Evolutionary conservation across 768 basidiomycete species (phyloP).

Genomic region (Suillus tomentosus): DNA sequence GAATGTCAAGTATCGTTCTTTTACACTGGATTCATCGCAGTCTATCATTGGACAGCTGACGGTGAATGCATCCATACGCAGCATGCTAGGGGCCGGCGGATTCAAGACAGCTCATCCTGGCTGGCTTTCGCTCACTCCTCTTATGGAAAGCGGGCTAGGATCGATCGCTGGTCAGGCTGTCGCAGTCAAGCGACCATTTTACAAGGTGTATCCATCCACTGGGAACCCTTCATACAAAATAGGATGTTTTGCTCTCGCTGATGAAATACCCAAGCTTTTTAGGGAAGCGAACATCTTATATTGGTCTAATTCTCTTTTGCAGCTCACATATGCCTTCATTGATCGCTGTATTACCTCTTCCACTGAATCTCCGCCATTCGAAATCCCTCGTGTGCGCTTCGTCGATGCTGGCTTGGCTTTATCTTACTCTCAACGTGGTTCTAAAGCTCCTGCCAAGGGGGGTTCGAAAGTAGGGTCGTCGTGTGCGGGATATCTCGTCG

Average conservation of each 20-base stretch:
- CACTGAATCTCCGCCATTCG: slow-evolving; percentile 2
- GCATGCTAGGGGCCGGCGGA: neutral
- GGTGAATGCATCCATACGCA: neutral
- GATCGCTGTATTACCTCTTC: neutral
- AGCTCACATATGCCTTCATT: slow-evolving; percentile 14
- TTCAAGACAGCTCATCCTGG: slow-evolving; percentile 10
- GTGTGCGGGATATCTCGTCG: slow-evolving; percentile 10
- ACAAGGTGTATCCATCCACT: neutral
- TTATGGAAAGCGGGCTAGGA: neutral
- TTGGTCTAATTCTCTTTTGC: slow-evolving; percentile 15
- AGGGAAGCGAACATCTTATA: slow-evolving; percentile 17
- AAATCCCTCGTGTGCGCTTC: slow-evolving; percentile 15
- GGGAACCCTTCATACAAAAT: neutral
- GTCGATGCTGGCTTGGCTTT: slow-evolving; percentile 13
- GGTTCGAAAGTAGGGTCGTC: neutral
- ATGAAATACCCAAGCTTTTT: slow-evolving; percentile 9
- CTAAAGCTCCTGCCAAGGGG: neutral
- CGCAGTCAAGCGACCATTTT: slow-evolving; percentile 5
- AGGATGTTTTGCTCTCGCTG: neutral
- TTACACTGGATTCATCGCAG: neutral
- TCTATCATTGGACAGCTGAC: neutral
- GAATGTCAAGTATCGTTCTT: neutral
- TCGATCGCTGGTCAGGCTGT: neutral
- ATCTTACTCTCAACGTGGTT: neutral
- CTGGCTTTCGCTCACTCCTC: neutral